Evolutionary conservation across 2,329 filamentous ascomycete species (phyloP).

Genomic region (Fusarium austroafricanum): DNA sequence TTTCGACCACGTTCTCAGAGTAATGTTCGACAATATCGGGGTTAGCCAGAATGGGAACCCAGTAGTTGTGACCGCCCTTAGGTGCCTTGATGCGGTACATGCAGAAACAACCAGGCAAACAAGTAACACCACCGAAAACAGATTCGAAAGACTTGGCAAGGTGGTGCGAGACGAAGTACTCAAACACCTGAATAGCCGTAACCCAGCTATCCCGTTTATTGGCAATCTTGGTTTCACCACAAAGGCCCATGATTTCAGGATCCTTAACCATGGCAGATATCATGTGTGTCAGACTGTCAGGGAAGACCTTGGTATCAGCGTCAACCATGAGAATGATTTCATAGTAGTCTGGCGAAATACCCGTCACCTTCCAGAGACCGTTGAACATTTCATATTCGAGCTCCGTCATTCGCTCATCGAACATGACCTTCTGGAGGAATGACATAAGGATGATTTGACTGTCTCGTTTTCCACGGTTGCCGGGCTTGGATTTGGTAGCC

Average conservation of each 20-base stretch:
- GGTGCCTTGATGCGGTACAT: constrained; percentile 99
- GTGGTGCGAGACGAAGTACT: constrained; percentile 99
- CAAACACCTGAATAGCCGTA: constrained; percentile 97
- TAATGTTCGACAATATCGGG: constrained; percentile 99
- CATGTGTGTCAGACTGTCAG: constrained; percentile 98
- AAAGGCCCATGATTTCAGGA: constrained; percentile 98
- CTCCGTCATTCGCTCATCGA: constrained; percentile 99
- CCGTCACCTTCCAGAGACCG: constrained; percentile 97
- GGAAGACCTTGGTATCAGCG: constrained; percentile 99
- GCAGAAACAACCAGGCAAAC: constrained; percentile 98
- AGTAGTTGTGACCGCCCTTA: constrained; percentile 98
- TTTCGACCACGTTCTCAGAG: constrained; percentile 98
- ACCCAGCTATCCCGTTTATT: constrained; percentile 98
- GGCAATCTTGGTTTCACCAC: constrained; percentile 98
- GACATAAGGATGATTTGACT: constrained; percentile 99
- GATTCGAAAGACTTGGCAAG: constrained; percentile 97
- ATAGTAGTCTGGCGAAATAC: constrained; percentile 98
- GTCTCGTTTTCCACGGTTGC: constrained; percentile 98
- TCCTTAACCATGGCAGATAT: constrained; percentile 99
- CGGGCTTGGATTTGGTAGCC: constrained; percentile 82
- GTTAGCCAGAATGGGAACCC: constrained; percentile 98
- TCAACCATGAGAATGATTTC: constrained; percentile 99
- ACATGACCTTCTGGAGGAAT: constrained; percentile 99
- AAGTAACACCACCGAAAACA: constrained; percentile 98
- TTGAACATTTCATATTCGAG: constrained; percentile 99